These are phyloP conservation scores for Dothidotthia symphoricarpi DNA, from an alignment of 2,329 filamentous ascomycete genomes.

Conservation along the genomic window DNA sequence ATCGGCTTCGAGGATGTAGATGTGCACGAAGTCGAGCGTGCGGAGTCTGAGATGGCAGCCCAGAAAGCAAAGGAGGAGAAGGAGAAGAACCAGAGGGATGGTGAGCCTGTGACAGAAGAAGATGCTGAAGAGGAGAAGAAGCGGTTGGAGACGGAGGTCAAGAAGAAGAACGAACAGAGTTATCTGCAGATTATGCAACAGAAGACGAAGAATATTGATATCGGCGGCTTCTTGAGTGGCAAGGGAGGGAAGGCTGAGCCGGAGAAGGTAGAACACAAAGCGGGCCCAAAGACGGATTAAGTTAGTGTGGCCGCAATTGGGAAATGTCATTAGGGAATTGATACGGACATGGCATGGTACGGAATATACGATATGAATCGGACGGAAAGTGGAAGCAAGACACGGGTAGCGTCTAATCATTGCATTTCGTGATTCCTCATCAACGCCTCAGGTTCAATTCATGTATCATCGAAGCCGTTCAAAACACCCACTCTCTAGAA, in stretches of 20 bases:
- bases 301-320: no score
- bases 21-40: conserved; percentile 46
- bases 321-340: no score
- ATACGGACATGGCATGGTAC: no score
- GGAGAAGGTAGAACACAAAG: background rate
- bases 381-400: no score
- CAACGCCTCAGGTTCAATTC: no score
- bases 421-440: no score
- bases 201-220: conserved; percentile 38
- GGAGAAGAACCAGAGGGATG: conserved; percentile 37
- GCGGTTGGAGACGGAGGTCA: conserved; percentile 44
- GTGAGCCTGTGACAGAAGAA: conserved; percentile 21
- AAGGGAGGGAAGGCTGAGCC: conserved; percentile 1
- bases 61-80: conserved; percentile 46
- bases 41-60: conserved; percentile 46
- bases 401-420: no score
- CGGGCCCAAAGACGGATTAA: background rate
- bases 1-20: conserved; percentile 56
- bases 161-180: conserved; percentile 47
- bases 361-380: no score
- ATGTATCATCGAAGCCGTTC: no score
- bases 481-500: no score
- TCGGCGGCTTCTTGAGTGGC: conserved; percentile 13
- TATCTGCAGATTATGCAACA: conserved; percentile 45
- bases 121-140: conserved; percentile 34